Evolutionary conservation across 192 early-diverging fungal genomes (phyloP), one percentile per base, ranked within the genome.

Genomic region (Coemansia sp.): DNA sequence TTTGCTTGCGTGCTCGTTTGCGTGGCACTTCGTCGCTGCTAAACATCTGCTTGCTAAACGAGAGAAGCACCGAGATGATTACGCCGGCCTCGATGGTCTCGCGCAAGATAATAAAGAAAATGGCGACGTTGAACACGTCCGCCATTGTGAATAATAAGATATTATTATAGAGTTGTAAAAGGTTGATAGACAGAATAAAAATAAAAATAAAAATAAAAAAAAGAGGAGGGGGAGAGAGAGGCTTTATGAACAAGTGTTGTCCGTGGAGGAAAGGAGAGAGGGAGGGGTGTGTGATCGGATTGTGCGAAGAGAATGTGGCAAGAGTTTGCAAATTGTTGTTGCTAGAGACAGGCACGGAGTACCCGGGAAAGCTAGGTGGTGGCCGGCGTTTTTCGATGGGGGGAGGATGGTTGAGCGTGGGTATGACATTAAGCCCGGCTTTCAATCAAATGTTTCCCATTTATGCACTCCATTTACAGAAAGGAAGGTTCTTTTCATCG

Each of bases 11-110:
- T 19, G 90, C 80, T 5, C 85, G 82, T 29, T 85, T 85, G 72
- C 74, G 84, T 19, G 88, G 72, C 14, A 34, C 64, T 0, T 60
- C 38, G 66, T 89, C 78, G 46, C 78, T 66, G 15, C 80, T 72
- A 63, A 94, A 86, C 66, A 91, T 84, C 67, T 90, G 88, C 27
- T 78, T 64, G 73, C 92, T 74, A 82, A 94, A 94, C 23, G 92
- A 77, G 27, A 94, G 85, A 14, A 95, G 75, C 19, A 98, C 93
- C n/a, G 90, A 90, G 62, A 98, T 80, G 73, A 98, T 90, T 66
- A 97, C 88, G 21, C 89, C 89, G 4, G 91, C 93, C 84, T 98
- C 95, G 15, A 91, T 85, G 31, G 93, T 90, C 84, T 96, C 94
- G 64, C 92, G 79, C 72, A 94, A 86, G 27, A 92, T 36, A 11